phyloP scores from a whole-genome alignment of 345 rosid genomes.

The Conringia planisiliqua region DNA sequence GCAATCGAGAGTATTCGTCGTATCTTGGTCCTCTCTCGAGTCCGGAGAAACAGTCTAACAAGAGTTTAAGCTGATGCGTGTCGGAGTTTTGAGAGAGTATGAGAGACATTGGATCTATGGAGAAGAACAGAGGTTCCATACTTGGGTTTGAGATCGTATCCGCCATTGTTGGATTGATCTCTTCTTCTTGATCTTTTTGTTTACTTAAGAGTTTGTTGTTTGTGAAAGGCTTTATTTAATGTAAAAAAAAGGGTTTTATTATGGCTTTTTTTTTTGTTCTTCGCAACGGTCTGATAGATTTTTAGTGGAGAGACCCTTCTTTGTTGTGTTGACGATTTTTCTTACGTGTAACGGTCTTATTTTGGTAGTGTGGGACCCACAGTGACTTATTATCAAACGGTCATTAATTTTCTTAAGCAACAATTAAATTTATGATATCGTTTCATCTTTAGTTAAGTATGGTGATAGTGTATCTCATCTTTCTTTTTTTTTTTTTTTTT shows the following conservation, averaged over 20 bases:
- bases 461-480: too few relatives aligned
- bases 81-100: conserved; percentile 55
- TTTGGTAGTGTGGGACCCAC: conserved; percentile 20
- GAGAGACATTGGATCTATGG: conserved; percentile 66
- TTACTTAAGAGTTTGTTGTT: background rate
- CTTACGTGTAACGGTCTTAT: conserved; percentile 25
- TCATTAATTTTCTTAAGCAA: background rate
- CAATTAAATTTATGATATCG: background rate
- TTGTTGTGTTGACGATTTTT: background rate
- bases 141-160: conserved; percentile 38
- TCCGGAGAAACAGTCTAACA: conserved; percentile 40
- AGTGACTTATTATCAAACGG: conserved; percentile 16
- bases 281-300: conserved; percentile 35
- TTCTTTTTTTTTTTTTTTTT: too few relatives aligned
- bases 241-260: background rate
- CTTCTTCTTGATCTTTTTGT: background rate
- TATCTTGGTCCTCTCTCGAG: conserved; percentile 92
- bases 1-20: conserved; percentile 61
- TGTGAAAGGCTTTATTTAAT: conserved; percentile 7
- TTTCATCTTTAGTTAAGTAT: too few relatives aligned
- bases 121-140: conserved; percentile 38
- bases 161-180: conserved; percentile 32
- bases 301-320: too few relatives aligned
- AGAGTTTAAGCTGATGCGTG: conserved; percentile 45
- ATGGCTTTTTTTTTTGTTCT: background rate